Percentiles rank a stretch among this genome's conserved stretches.
Evolutionary conservation across 768 basidiomycete genomes (phyloP).

Genomic region (Hericium erinaceus): DNA sequence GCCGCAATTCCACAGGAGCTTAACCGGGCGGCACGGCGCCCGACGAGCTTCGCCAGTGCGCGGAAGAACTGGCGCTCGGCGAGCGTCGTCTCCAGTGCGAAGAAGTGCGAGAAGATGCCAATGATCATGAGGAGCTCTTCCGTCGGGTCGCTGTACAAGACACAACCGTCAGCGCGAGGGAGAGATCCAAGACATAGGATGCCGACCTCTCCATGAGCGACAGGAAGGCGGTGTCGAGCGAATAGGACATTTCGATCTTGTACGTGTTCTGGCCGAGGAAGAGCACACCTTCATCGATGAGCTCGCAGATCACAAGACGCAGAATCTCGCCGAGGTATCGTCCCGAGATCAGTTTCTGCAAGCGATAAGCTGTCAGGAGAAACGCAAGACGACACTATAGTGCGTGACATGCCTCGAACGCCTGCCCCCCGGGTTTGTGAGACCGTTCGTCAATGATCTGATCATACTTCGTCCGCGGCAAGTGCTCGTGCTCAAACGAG

Average conservation of each 20-base stretch:
- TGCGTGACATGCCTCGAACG: slow-evolving; percentile 59
- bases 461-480: slow-evolving; percentile 94
- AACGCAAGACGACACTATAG: neutral
- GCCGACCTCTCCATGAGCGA: slow-evolving; percentile 89
- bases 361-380: slow-evolving; percentile 9
- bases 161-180: neutral
- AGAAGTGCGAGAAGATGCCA: slow-evolving; percentile 96
- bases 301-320: slow-evolving; percentile 88
- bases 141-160: slow-evolving; percentile 67
- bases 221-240: slow-evolving; percentile 93
- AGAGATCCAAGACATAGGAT: neutral
- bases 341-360: slow-evolving; percentile 90
- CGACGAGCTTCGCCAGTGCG: slow-evolving; percentile 82
- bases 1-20: slow-evolving; percentile 96
- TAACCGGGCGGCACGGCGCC: slow-evolving; percentile 80
- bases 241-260: slow-evolving; percentile 91
- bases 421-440: slow-evolving; percentile 94
- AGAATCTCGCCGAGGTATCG: slow-evolving; percentile 95
- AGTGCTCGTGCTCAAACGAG: slow-evolving; percentile 87
- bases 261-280: slow-evolving; percentile 99
- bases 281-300: slow-evolving; percentile 93
- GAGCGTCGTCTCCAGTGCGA: slow-evolving; percentile 89
- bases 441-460: slow-evolving; percentile 84
- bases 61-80: slow-evolving; percentile 98
- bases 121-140: slow-evolving; percentile 96